These are phyloP conservation scores for Phaseolus coccineus DNA, from an alignment of 331 rosid genomes.

Conservation along the genomic window DNA sequence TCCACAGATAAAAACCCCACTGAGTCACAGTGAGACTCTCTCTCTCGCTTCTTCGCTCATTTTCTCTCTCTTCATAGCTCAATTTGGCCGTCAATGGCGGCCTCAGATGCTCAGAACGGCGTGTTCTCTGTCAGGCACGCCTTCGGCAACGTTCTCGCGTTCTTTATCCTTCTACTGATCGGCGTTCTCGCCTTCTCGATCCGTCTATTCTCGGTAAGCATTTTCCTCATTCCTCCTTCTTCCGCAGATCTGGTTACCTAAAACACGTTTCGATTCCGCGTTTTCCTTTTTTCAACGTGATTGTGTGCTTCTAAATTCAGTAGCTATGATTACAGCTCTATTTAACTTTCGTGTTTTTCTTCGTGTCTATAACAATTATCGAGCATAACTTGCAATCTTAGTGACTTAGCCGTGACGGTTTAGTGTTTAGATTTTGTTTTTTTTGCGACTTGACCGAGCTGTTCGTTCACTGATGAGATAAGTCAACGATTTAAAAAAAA, in stretches of 20 bases:
- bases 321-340: background rate
- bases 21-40: background rate
- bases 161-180: slow-evolving; percentile 89
- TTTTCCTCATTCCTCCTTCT: slow-evolving; percentile 28
- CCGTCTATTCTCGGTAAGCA: slow-evolving; percentile 97
- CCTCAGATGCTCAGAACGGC: slow-evolving; percentile 63
- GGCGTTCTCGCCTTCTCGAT: slow-evolving; percentile 99
- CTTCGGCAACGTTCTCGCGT: slow-evolving; percentile 79
- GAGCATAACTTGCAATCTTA: background rate
- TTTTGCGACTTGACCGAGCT: slow-evolving; percentile 5
- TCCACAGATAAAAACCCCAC: slow-evolving; percentile 36
- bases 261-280: background rate
- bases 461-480: background rate
- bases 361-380: background rate
- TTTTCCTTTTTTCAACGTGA: slow-evolving; percentile 12
- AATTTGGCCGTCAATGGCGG: slow-evolving; percentile 88
- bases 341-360: slow-evolving; percentile 31
- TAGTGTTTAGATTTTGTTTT: slow-evolving; percentile 6
- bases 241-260: slow-evolving; percentile 52
- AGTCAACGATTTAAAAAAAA: slow-evolving; percentile 20
- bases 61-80: slow-evolving; percentile 45
- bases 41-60: background rate
- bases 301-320: slow-evolving; percentile 27
- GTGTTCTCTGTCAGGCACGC: slow-evolving; percentile 68
- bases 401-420: background rate